Conservation (phyloP, 306 rosid genomes). For the Arachis stenosperma region DNA sequence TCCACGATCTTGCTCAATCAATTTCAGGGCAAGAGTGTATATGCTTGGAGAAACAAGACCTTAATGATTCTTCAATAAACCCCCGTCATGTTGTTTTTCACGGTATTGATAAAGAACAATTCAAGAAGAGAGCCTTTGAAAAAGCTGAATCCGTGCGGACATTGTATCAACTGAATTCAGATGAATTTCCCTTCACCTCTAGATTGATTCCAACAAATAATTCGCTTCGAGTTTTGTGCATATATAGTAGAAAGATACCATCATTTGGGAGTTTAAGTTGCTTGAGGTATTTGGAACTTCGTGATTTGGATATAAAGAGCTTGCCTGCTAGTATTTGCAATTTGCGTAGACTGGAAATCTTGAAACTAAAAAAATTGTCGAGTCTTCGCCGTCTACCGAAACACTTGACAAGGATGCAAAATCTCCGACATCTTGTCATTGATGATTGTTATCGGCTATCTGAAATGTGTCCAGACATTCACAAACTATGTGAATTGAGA, state of each 20-base stretch:
- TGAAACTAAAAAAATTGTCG: not conserved
- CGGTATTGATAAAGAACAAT: not conserved
- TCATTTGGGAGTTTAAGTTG: not conserved
- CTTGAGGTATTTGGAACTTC: slow-evolving; percentile 32
- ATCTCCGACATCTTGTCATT: slow-evolving; percentile 31
- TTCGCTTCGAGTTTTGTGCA: slow-evolving; percentile 7
- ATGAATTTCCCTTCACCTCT: no score
- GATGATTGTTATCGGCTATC: no score
- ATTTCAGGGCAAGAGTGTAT: slow-evolving; percentile 1
- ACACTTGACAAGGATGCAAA: not conserved
- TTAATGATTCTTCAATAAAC: not conserved
- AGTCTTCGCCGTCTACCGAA: not conserved
- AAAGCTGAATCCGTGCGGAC: not conserved
- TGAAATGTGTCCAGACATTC: no score
- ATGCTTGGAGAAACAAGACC: not conserved
- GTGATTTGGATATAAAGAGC: not conserved
- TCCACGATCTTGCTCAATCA: slow-evolving; percentile 17
- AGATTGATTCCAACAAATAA: not conserved
- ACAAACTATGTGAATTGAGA: no score
- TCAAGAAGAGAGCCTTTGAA: not conserved
- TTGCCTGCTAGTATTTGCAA: not conserved
- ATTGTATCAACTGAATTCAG: not conserved
- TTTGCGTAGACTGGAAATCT: not conserved
- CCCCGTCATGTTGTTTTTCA: not conserved
- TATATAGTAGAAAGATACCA: not conserved